Percentiles rank a stretch among this genome's conserved stretches.
Conservation (phyloP, 2,329 filamentous ascomycete genomes). For the Colletotrichum tropicale region DNA sequence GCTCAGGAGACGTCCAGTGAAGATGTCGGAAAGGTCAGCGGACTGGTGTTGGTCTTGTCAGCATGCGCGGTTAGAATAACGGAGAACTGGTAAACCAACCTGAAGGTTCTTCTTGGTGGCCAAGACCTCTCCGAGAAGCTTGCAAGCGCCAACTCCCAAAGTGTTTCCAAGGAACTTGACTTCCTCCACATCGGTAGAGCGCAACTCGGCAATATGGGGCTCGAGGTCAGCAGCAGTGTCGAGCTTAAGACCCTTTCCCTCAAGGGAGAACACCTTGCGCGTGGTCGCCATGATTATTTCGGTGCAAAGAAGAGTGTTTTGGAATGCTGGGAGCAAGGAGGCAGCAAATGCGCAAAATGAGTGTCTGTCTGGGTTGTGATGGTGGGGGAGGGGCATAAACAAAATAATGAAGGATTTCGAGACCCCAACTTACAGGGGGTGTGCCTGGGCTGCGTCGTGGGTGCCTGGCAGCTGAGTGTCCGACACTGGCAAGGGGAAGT, state of each 20-base stretch:
- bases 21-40: constrained; percentile 96
- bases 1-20: constrained; percentile 89
- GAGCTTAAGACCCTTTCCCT: constrained; percentile 91
- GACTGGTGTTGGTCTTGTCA: constrained; percentile 45
- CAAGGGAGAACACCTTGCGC: constrained; percentile 81
- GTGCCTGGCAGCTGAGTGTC: constrained; percentile 1
- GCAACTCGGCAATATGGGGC: constrained; percentile 78
- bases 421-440: constrained; percentile 9
- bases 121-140: constrained; percentile 82
- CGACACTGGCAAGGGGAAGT: background rate
- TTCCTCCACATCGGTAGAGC: constrained; percentile 80
- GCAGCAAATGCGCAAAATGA: constrained; percentile 17
- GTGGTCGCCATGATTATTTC: constrained; percentile 12
- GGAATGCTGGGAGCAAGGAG: background rate
- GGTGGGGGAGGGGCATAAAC: constrained; percentile 19
- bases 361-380: constrained; percentile 8
- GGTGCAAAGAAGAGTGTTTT: background rate
- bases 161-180: constrained; percentile 91
- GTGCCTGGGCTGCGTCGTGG: background rate
- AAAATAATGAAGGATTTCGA: constrained; percentile 16
- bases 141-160: constrained; percentile 85
- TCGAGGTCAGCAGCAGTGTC: constrained; percentile 87
- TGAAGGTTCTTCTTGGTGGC: constrained; percentile 83
- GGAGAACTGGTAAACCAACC: constrained; percentile 46
- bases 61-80: background rate